Conservation (phyloP, 306 rosid genomes). For the Luffa aegyptiaca region DNA sequence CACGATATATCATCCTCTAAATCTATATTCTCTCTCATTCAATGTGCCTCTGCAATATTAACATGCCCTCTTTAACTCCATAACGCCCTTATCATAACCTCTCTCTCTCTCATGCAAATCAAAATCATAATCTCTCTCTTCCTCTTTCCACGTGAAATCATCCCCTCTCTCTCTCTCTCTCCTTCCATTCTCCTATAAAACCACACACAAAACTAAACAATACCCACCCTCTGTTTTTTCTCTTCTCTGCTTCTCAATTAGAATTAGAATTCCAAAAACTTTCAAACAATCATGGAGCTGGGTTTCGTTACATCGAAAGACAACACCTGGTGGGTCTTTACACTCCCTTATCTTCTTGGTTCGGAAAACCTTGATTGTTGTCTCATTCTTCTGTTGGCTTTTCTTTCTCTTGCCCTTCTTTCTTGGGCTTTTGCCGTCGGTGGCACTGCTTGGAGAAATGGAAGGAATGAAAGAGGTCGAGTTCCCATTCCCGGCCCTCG, state of each 20-base stretch:
- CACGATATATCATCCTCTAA: neutral
- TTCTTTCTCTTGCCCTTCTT: slow-evolving; percentile 11
- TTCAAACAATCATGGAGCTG: neutral
- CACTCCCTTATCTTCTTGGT: slow-evolving; percentile 32
- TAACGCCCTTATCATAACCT: neutral
- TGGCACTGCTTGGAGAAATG: slow-evolving; percentile 45
- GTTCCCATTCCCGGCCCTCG: slow-evolving; percentile 28
- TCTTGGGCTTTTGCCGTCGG: slow-evolving; percentile 31
- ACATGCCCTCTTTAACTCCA: neutral
- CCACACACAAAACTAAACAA: neutral
- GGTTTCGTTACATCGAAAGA: slow-evolving; percentile 8
- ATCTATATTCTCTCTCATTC: neutral
- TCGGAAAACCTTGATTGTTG: slow-evolving; percentile 1
- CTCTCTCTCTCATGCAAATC: neutral
- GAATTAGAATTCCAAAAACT: neutral
- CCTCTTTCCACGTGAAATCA: neutral
- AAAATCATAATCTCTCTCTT: neutral
- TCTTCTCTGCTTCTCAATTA: neutral
- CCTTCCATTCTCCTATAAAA: neutral
- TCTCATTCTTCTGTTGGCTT: slow-evolving; percentile 20
- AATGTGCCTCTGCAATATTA: neutral
- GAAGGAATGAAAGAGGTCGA: slow-evolving; percentile 20
- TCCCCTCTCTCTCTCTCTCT: neutral
- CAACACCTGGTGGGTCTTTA: slow-evolving; percentile 29
- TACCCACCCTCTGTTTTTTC: neutral